Evolutionary conservation across 2,329 filamentous ascomycete species (phyloP).

Genomic region (Colletotrichum sp.): DNA sequence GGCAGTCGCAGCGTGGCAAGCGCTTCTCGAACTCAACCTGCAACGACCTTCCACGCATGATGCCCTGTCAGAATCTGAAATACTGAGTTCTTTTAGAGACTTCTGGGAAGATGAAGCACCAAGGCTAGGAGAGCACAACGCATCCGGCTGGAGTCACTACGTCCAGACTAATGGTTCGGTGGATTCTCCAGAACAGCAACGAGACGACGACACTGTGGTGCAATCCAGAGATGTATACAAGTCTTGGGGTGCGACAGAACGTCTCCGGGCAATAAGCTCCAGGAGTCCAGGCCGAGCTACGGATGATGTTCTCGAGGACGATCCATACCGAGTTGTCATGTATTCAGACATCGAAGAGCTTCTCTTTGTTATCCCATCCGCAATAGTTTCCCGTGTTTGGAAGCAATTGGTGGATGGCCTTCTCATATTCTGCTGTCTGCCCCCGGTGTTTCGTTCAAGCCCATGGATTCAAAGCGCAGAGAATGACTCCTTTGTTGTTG

Average conservation of each 20-base stretch:
- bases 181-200: constrained; percentile 46
- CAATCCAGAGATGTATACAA: constrained; percentile 51
- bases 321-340: constrained; percentile 83
- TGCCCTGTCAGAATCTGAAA: constrained; percentile 19
- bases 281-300: constrained; percentile 73
- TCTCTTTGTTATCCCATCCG: constrained; percentile 56
- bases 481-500: constrained; percentile 26
- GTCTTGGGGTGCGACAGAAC: constrained; percentile 61
- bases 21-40: constrained; percentile 74
- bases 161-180: constrained; percentile 36
- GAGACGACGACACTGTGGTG: constrained; percentile 19
- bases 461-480: constrained; percentile 33
- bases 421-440: constrained; percentile 70
- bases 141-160: constrained; percentile 73
- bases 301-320: constrained; percentile 78
- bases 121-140: constrained; percentile 75
- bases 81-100: constrained; percentile 58
- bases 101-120: constrained; percentile 90
- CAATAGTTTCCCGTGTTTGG: constrained; percentile 37
- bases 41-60: constrained; percentile 51
- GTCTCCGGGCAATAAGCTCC: constrained; percentile 49
- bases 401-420: constrained; percentile 71
- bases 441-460: constrained; percentile 46
- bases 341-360: constrained; percentile 76
- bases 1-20: constrained; percentile 84